Conservation (phyloP, 306 rosid genomes). For the Astragalus glycyphyllos region DNA sequence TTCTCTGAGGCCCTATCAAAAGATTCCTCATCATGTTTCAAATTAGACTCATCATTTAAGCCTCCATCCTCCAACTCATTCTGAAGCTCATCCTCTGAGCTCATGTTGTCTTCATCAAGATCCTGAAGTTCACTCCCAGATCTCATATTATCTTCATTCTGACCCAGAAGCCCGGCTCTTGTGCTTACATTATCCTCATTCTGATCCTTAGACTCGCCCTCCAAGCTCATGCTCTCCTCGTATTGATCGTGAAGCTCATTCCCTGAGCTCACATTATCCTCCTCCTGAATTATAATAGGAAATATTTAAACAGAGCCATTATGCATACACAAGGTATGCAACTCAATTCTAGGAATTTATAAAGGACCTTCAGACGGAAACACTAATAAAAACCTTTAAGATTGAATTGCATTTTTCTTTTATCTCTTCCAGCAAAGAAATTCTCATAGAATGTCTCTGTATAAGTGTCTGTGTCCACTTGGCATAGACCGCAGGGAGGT, state of each 20-base stretch:
- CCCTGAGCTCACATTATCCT: constrained; percentile 50
- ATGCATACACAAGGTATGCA: constrained; percentile 31
- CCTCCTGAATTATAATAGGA: constrained; percentile 61
- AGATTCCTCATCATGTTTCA: constrained; percentile 38
- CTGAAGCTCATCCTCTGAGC: constrained; percentile 50
- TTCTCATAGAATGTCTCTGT: constrained; percentile 53
- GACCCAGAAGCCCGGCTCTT: constrained; percentile 48
- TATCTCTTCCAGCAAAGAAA: constrained; percentile 66
- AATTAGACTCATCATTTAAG: constrained; percentile 38
- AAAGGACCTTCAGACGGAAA: constrained; percentile 35
- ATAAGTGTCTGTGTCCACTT: constrained; percentile 63
- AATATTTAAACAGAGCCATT: constrained; percentile 35
- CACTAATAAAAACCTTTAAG: constrained; percentile 59
- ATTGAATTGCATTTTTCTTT: constrained; percentile 50
- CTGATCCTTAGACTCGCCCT: constrained; percentile 40
- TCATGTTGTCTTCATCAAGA: constrained; percentile 57
- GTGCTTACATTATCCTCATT: constrained; percentile 53
- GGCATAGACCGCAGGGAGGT: constrained; percentile 71
- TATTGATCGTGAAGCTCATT: constrained; percentile 49
- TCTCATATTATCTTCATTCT: constrained; percentile 42
- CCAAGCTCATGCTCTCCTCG: constrained; percentile 43
- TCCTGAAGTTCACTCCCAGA: constrained; percentile 47
- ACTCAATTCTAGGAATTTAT: constrained; percentile 26
- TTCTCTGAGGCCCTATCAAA: constrained; percentile 42
- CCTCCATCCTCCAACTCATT: constrained; percentile 51